Evolutionary conservation across 306 rosid species (phyloP), one percentile per base, ranked within the genome.

Genomic region (Ochetophila trinervis): DNA sequence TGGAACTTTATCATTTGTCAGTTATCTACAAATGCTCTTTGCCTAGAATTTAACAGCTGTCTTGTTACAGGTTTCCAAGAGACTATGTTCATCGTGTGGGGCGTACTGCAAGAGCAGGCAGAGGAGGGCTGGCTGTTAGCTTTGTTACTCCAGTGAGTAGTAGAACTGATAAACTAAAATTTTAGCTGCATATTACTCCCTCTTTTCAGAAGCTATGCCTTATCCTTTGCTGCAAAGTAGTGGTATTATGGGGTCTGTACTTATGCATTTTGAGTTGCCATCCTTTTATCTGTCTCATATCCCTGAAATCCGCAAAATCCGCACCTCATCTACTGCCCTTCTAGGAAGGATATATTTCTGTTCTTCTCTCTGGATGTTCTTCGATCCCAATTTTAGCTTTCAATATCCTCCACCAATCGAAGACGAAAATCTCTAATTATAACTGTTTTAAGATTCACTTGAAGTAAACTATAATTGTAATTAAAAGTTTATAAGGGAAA

Each of bases 11-110:
- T 63, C 50, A 19, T 72, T 73, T 57, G 54, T 53, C 6, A 20
- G 52, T 70, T 36, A 35, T 62, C n/a, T 56, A 18, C 35, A 42
- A 34, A 66, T 63, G 63, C 36, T 65, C 35, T 45, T 23, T 54
- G 19, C 18, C 59, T 64, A 7, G 48, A 58, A 72, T 65, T 73
- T 83, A 57, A 71, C 21, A 0, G 54, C 51, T 54, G 18, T 36
- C 58, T 47, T 32, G 34, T 58, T 81, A 55, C 87, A 89, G 95
- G 86, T 73, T 77, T 64, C 91, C 93, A 20, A 82, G 81, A 58
- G 98, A 92, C 74, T 92, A 89, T 79, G 79, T 87, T 69, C 96
- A 89, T 55, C 93, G 98, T 35, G 98, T 92, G 22, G 98, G 98
- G 48, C 93, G 93, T 72, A 92, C 93, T 23, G 93, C 95, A 67